Percentiles rank a stretch among this genome's conserved stretches.
phyloP scores from a whole-genome alignment of 2,329 filamentous ascomycete genomes.

The Colletotrichum navitas region DNA sequence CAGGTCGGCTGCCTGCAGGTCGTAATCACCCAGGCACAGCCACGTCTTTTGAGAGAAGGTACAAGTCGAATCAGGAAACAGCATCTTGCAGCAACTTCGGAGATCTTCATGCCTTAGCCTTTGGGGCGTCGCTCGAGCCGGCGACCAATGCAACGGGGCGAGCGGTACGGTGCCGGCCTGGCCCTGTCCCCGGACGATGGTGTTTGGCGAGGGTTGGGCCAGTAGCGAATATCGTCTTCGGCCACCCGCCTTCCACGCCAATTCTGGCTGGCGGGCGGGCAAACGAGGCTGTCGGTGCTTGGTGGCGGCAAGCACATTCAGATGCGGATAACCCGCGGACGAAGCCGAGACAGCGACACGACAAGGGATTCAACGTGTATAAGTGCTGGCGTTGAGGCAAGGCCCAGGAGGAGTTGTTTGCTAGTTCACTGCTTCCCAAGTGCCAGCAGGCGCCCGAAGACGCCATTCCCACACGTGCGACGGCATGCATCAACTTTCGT shows the following conservation, averaged over 20 bases:
- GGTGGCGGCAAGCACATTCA: conserved; percentile 6
- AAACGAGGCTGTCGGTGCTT: neutral
- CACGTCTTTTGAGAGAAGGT: conserved; percentile 2
- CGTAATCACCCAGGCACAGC: neutral
- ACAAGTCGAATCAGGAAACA: conserved; percentile 21
- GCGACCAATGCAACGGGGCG: conserved; percentile 26
- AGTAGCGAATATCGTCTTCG: conserved; percentile 14
- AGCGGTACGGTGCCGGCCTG: conserved; percentile 20
- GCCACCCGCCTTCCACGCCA: conserved; percentile 3
- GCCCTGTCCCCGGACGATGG: neutral
- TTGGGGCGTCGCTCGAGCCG: conserved; percentile 23
- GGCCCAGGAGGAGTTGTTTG: neutral
- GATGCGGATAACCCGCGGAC: neutral
- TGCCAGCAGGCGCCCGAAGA: conserved; percentile 19
- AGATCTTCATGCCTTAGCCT: conserved; percentile 30
- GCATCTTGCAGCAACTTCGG: conserved; percentile 29
- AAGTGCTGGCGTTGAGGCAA: neutral
- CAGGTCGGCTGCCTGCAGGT: conserved; percentile 24
- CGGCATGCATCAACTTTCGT: conserved; percentile 15
- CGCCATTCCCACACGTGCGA: conserved; percentile 28
- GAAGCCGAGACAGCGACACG: conserved; percentile 21
- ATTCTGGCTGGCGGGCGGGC: neutral
- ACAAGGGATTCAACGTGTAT: neutral
- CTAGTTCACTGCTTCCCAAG: conserved; percentile 7
- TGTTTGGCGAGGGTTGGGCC: conserved; percentile 21